Conservation (phyloP, 176 grass and related monocot species). For the Paspalum notatum region DNA sequence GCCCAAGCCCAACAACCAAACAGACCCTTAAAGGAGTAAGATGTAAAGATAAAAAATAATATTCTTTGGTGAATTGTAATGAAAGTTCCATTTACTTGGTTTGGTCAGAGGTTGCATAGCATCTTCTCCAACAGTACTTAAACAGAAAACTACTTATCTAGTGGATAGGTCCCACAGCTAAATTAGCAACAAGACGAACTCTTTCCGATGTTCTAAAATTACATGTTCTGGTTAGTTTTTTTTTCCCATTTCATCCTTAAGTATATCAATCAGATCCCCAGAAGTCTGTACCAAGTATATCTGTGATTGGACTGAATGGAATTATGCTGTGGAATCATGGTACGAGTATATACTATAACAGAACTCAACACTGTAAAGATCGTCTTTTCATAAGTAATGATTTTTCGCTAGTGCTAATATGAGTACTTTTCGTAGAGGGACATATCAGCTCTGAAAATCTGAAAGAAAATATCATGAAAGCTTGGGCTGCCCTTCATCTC, state of each 20-base stretch:
- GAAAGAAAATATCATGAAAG: constrained; percentile 72
- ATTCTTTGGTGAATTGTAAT: too few relatives aligned
- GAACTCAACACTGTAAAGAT: background rate
- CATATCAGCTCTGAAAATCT: constrained; percentile 73
- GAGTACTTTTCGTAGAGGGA: constrained; percentile 60
- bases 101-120: background rate
- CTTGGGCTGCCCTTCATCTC: constrained; percentile 71
- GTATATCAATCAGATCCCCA: constrained; percentile 79
- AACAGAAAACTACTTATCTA: background rate
- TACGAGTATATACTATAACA: constrained; percentile 48
- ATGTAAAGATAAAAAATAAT: background rate
- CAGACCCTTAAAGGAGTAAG: background rate
- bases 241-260: constrained; percentile 57
- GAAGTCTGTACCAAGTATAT: constrained; percentile 78
- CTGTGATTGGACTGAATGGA: constrained; percentile 86
- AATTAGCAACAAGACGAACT: background rate
- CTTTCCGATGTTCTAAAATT: background rate
- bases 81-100: background rate
- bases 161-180: background rate
- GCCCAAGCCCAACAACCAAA: too few relatives aligned
- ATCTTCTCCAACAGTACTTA: background rate
- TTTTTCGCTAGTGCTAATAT: constrained; percentile 30
- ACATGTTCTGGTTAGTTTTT: constrained; percentile 22
- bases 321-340: constrained; percentile 90
- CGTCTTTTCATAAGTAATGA: background rate